Conservation (phyloP, 176 grass and related monocot genomes). For the Leersia perrieri region DNA sequence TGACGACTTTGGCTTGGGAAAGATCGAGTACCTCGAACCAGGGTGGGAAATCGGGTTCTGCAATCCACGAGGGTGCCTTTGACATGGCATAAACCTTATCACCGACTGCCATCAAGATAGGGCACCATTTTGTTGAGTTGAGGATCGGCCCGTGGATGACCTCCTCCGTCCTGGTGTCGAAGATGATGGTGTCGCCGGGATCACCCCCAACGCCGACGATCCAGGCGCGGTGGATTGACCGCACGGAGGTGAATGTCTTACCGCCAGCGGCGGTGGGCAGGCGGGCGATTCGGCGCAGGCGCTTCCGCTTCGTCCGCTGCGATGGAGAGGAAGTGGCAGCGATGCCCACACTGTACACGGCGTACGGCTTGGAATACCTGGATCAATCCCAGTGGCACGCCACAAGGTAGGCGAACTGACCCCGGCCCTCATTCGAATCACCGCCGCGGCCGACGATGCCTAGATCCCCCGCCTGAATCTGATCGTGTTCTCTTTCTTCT, state of each 20-base stretch:
- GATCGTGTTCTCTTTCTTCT: too few species aligned
- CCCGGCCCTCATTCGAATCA: too few species aligned
- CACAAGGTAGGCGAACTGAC: too few species aligned
- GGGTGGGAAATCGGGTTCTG: background rate
- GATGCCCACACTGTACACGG: too few species aligned
- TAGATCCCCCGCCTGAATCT: too few species aligned
- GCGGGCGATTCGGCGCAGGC: too few species aligned
- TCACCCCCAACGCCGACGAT: conserved; percentile 3
- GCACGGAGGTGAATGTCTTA: background rate
- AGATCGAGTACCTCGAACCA: conserved; percentile 24
- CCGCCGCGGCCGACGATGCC: too few species aligned
- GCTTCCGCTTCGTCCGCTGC: too few species aligned
- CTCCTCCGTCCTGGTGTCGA: background rate
- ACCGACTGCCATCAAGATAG: background rate
- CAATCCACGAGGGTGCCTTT: background rate
- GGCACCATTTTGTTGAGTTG: background rate
- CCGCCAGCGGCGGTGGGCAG: background rate
- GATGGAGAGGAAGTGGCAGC: too few species aligned
- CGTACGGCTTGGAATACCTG: too few species aligned
- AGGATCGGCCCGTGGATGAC: background rate
- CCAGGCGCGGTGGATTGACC: conserved; percentile 13
- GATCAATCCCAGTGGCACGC: too few species aligned
- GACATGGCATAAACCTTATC: background rate
- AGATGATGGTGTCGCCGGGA: background rate
- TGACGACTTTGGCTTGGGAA: background rate